These are phyloP conservation scores for Perkinsus olseni DNA, from an alignment of 169 alveolate genomes.

Conservation along the genomic window DNA sequence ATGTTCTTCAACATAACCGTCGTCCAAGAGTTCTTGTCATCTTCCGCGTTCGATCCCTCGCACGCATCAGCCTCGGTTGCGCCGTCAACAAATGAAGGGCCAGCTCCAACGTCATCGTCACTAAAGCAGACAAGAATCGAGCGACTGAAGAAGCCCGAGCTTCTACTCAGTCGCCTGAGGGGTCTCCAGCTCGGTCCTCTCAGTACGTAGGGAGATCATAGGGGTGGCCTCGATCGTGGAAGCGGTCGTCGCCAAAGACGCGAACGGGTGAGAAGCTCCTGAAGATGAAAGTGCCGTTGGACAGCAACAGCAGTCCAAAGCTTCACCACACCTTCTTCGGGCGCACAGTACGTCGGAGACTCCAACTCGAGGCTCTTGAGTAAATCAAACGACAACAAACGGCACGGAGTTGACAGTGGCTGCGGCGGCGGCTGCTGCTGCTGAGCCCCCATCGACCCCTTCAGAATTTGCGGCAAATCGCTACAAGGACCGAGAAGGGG, in stretches of 20 bases:
- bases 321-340: too few relatives aligned
- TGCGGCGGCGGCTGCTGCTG: not conserved
- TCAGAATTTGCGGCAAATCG: not conserved
- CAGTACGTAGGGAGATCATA: not conserved
- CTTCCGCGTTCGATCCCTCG: too few relatives aligned
- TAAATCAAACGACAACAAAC: not conserved
- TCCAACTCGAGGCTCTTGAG: not conserved
- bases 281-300: not conserved
- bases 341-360: not conserved
- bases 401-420: not conserved
- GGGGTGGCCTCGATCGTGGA: not conserved
- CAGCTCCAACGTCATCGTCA: too few relatives aligned
- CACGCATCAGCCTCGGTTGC: too few relatives aligned
- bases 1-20: slow-evolving; percentile 52
- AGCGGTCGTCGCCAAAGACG: not conserved
- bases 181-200: too few relatives aligned
- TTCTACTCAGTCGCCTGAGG: too few relatives aligned
- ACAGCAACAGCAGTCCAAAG: not conserved
- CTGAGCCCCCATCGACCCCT: not conserved
- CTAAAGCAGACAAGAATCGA: too few relatives aligned
- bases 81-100: too few relatives aligned
- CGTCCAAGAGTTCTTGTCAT: not conserved
- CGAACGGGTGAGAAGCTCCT: not conserved
- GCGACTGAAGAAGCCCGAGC: too few relatives aligned
- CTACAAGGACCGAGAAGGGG: not conserved